Evolutionary conservation across 2,329 filamentous ascomycete species (phyloP).

Genomic region (Colletotrichum sp.): DNA sequence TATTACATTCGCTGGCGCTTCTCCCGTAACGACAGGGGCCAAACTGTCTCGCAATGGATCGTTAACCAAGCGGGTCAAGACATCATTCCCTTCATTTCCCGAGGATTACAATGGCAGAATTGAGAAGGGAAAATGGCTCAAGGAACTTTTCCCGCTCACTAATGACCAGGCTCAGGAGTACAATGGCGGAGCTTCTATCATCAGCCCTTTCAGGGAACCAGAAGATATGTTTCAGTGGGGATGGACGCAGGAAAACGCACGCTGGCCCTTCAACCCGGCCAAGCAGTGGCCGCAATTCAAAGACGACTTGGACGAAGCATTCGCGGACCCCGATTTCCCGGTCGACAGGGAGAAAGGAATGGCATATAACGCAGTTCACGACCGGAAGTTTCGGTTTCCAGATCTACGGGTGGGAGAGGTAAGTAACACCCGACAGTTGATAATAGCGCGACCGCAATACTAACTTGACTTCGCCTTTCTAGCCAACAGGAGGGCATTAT

Average conservation of each 20-base stretch:
- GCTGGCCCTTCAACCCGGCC: neutral
- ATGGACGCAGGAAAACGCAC: neutral
- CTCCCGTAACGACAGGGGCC: neutral
- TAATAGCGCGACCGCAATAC: neutral
- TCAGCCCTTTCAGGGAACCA: neutral
- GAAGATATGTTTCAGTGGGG: neutral
- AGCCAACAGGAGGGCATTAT: neutral
- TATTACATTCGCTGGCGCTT: neutral
- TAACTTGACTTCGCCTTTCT: neutral
- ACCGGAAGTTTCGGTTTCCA: neutral
- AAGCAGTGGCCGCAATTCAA: neutral
- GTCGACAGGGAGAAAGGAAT: neutral
- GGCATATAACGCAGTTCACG: neutral
- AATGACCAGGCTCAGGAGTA: neutral
- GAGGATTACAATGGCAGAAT: neutral
- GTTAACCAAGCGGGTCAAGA: neutral
- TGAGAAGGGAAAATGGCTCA: neutral
- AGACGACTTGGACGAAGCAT: neutral
- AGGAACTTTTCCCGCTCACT: neutral
- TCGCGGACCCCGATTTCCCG: neutral
- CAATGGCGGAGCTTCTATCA: neutral
- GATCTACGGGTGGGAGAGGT: neutral
- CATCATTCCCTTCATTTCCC: neutral
- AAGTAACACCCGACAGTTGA: neutral
- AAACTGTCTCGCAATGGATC: neutral